These are phyloP conservation scores for Russula dissimulans DNA, from an alignment of 768 basidiomycete species.

Conservation along the genomic window DNA sequence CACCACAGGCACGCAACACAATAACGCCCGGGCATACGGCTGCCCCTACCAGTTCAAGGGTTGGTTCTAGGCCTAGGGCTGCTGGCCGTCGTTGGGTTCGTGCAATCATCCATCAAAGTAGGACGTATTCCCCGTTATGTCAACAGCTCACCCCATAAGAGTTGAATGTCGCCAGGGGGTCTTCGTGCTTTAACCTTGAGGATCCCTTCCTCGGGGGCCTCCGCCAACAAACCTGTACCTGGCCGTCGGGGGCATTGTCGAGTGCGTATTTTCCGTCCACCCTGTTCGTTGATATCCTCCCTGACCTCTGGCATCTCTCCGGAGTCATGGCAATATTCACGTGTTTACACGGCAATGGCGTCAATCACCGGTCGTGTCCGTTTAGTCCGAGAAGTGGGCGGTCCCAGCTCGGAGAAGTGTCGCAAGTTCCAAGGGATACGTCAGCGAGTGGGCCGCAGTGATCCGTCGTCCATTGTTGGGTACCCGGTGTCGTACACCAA, in stretches of 20 bases:
- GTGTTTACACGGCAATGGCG: not conserved
- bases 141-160: not conserved
- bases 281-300: too few relatives aligned
- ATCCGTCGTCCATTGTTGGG: not conserved
- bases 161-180: not conserved
- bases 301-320: too few relatives aligned
- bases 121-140: not conserved
- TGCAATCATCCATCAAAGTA: not conserved
- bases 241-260: not conserved
- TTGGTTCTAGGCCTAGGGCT: not conserved
- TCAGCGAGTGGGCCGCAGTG: not conserved
- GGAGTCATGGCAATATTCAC: not conserved
- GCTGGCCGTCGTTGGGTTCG: not conserved
- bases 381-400: not conserved
- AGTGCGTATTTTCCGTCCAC: not conserved
- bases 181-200: too few relatives aligned
- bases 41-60: too few relatives aligned
- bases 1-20: not conserved
- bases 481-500: not conserved
- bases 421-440: not conserved
- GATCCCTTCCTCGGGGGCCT: not conserved
- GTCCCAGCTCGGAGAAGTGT: not conserved
- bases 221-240: not conserved
- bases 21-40: not conserved
- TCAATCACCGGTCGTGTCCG: not conserved